phyloP scores from a whole-genome alignment of 1,139 yeast genomes.

The Protomyces lactucae-debilis region DNA sequence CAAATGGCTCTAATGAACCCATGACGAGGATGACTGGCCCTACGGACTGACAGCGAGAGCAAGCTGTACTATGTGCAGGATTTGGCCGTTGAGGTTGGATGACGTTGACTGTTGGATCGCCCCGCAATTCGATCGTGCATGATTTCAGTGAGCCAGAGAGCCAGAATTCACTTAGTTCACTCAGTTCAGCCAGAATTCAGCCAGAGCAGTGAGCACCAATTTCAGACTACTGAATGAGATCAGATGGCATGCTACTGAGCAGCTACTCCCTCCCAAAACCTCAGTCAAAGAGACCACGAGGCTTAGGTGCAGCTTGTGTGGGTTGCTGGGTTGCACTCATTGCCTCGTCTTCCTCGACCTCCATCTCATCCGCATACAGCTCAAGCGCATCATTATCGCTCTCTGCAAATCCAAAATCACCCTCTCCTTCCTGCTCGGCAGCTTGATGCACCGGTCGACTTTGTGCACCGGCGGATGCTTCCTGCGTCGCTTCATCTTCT shows the following conservation, averaged over 20 bases:
- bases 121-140: neutral
- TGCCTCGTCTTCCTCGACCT: slow-evolving; percentile 11
- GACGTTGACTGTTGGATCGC: neutral
- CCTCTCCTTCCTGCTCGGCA: neutral
- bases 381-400: slow-evolving; percentile 6
- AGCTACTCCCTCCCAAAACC: neutral
- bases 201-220: too few relatives aligned
- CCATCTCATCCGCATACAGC: slow-evolving; percentile 16
- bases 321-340: slow-evolving; percentile 28
- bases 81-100: neutral
- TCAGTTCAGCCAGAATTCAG: too few relatives aligned
- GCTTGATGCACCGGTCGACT: neutral
- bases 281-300: slow-evolving; percentile 27
- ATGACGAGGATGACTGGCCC: neutral
- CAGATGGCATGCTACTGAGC: neutral
- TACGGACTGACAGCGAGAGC: too few relatives aligned
- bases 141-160: too few relatives aligned
- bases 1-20: neutral
- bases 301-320: slow-evolving; percentile 3
- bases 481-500: neutral
- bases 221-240: neutral
- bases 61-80: neutral
- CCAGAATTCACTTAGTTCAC: too few relatives aligned
- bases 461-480: neutral
- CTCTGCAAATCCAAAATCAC: neutral